A percentile compares a stretch with the other conserved stretches of the same genome.
Conservation (phyloP, 257 asterid genomes). For the Solanum peruvianum region DNA sequence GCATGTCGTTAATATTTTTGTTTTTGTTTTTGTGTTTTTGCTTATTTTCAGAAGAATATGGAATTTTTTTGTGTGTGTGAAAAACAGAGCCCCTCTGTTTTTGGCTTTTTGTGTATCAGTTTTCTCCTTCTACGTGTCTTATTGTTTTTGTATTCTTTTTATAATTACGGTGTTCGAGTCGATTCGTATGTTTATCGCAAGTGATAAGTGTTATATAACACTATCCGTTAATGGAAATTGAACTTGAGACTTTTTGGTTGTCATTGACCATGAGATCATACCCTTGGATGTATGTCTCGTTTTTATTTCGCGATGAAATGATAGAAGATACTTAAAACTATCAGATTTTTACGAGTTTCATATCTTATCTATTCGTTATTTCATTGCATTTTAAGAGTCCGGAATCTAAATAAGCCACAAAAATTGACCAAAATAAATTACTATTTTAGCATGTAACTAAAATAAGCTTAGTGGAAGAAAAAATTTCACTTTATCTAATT, state of each 20-base stretch:
- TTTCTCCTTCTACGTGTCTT: not conserved
- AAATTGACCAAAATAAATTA: too few species aligned
- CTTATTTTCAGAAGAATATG: slow-evolving; percentile 2
- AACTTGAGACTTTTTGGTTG: not conserved
- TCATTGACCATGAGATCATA: not conserved
- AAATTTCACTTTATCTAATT: too few species aligned
- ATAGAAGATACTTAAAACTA: too few species aligned
- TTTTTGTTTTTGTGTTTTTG: not conserved
- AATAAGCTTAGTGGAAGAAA: too few species aligned
- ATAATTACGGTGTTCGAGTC: not conserved
- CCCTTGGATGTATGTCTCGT: not conserved
- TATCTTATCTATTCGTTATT: too few species aligned
- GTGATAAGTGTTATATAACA: too few species aligned
- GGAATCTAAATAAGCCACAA: too few species aligned
- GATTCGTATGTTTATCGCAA: too few species aligned
- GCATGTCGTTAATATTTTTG: not conserved
- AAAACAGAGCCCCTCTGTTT: slow-evolving; percentile 2
- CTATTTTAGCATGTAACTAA: too few species aligned
- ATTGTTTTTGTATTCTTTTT: not conserved
- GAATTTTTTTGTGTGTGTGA: not conserved
- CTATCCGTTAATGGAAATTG: too few species aligned
- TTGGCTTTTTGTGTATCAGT: not conserved
- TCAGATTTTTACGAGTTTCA: too few species aligned
- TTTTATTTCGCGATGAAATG: not conserved
- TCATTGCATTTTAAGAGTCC: too few species aligned